Conservation (phyloP, 1,139 yeast genomes). For the Pichia sp. region DNA sequence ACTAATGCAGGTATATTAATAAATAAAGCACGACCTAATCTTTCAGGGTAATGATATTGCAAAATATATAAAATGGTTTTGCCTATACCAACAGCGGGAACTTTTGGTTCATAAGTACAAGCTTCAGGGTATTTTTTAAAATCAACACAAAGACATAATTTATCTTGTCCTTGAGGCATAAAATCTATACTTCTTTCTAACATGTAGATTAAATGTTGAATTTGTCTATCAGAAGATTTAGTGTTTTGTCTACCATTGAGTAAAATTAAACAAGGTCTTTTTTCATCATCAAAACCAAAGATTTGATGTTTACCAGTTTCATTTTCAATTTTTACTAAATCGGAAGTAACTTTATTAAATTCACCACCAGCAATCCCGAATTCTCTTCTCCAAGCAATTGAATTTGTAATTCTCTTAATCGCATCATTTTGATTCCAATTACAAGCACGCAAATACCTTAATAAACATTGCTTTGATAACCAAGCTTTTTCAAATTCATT, state of each 20-base stretch:
- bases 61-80: constrained; percentile 67
- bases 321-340: constrained; percentile 61
- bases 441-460: constrained; percentile 83
- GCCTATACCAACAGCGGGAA: constrained; percentile 77
- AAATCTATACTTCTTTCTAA: constrained; percentile 81
- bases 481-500: constrained; percentile 68
- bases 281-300: constrained; percentile 78
- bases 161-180: constrained; percentile 95
- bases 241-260: constrained; percentile 92
- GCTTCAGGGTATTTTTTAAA: constrained; percentile 62
- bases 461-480: constrained; percentile 82
- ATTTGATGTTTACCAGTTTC: constrained; percentile 84
- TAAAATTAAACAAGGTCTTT: constrained; percentile 81
- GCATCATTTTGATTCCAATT: constrained; percentile 74
- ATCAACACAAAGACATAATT: constrained; percentile 81
- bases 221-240: constrained; percentile 75
- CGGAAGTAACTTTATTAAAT: constrained; percentile 49
- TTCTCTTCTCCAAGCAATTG: constrained; percentile 48
- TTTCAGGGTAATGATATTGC: constrained; percentile 56
- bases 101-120: constrained; percentile 49
- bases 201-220: constrained; percentile 87
- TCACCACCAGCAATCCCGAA: constrained; percentile 72
- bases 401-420: constrained; percentile 51
- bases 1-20: constrained; percentile 56
- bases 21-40: constrained; percentile 52